Percentiles rank a stretch among this genome's conserved stretches.
These are phyloP conservation scores for Pulveroboletus sp. DNA, from an alignment of 768 basidiomycete genomes.

Conservation along the genomic window DNA sequence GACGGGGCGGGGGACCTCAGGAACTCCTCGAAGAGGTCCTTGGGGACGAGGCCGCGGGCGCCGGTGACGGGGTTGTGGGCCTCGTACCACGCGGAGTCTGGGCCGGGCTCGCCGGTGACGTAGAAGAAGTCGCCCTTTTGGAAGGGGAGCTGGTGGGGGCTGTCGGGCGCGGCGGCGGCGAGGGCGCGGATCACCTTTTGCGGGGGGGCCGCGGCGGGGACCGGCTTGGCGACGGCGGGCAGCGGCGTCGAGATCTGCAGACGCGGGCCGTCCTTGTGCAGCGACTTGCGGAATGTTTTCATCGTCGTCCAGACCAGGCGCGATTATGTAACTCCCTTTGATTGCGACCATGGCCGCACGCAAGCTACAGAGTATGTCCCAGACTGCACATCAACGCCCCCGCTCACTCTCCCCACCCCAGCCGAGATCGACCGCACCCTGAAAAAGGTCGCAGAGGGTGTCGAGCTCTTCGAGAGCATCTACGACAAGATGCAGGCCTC, in stretches of 20 bases:
- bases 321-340: slow-evolving; percentile 32
- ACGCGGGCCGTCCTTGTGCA: slow-evolving; percentile 56
- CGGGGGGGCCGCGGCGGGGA: slow-evolving; percentile 71
- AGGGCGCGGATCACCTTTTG: slow-evolving; percentile 94
- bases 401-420: slow-evolving; percentile 31
- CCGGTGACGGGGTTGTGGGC: slow-evolving; percentile 92
- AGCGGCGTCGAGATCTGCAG: slow-evolving; percentile 69
- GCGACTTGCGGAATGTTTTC: slow-evolving; percentile 82
- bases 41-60: slow-evolving; percentile 87
- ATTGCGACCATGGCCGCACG: slow-evolving; percentile 70
- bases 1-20: slow-evolving; percentile 60
- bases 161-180: slow-evolving; percentile 56
- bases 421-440: slow-evolving; percentile 98
- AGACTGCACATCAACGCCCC: background rate
- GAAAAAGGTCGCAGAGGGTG: slow-evolving; percentile 95
- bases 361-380: slow-evolving; percentile 76
- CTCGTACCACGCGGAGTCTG: slow-evolving; percentile 73
- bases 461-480: slow-evolving; percentile 91
- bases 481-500: slow-evolving; percentile 98
- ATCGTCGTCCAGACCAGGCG: slow-evolving; percentile 50
- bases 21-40: slow-evolving; percentile 86
- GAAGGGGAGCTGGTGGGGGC: slow-evolving; percentile 86
- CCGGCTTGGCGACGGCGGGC: slow-evolving; percentile 55
- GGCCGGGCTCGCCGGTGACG: slow-evolving; percentile 72
- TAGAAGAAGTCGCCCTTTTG: slow-evolving; percentile 97